Evolutionary conservation across 176 grass and related monocot genomes (phyloP).

Genomic region (Pharus latifolius): DNA sequence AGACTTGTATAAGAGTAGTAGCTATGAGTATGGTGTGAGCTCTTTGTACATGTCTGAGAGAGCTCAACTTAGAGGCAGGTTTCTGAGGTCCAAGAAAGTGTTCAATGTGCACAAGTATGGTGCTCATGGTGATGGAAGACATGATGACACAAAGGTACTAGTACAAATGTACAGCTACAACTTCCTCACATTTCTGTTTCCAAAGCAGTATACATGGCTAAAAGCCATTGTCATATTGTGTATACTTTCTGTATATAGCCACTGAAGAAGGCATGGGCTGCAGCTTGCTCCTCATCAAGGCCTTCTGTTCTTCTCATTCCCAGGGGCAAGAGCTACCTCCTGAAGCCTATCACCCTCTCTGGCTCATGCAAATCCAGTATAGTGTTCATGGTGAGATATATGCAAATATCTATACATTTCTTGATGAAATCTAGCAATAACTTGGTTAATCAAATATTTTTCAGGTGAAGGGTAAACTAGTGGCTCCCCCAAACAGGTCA

Average conservation of each 20-base stretch:
- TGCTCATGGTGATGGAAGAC: conserved; percentile 31
- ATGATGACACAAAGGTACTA: conserved; percentile 55
- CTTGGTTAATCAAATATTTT: background rate
- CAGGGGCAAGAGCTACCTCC: conserved; percentile 34
- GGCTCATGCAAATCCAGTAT: conserved; percentile 61
- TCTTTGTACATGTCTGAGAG: background rate
- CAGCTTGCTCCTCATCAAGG: conserved; percentile 41
- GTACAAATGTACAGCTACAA: no score
- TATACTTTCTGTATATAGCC: no score
- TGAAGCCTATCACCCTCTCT: conserved; percentile 30
- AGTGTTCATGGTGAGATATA: conserved; percentile 20
- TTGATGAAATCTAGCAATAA: background rate
- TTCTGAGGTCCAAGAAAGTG: background rate
- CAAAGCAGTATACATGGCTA: no score
- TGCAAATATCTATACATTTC: background rate
- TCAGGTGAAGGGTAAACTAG: conserved; percentile 47
- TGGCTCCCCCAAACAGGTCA: conserved; percentile 29
- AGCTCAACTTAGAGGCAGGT: background rate
- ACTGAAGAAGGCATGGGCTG: conserved; percentile 34
- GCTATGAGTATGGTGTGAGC: background rate
- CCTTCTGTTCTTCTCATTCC: conserved; percentile 48
- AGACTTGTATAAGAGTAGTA: background rate
- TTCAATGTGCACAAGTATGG: conserved; percentile 49
- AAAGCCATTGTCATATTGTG: no score
- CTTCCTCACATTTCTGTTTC: no score